A percentile compares a stretch with the other conserved stretches of the same genome.
Conservation (phyloP, 2,329 filamentous ascomycete species). For the Trichoderma atrobrunneum region DNA sequence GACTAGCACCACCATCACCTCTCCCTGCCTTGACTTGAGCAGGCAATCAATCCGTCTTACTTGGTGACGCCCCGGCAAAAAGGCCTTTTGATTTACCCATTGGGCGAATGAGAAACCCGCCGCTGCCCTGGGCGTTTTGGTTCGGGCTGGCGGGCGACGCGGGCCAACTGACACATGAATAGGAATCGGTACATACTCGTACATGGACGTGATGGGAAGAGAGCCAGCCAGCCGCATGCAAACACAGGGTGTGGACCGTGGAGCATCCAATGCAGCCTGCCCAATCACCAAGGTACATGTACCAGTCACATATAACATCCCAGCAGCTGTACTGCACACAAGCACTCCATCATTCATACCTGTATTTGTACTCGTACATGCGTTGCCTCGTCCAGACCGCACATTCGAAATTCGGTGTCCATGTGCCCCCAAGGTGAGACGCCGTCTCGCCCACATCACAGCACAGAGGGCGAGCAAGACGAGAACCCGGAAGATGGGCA, state of each 20-base stretch:
- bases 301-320: background rate
- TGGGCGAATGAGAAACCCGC: background rate
- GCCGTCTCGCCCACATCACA: background rate
- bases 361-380: background rate
- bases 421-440: constrained; percentile 12
- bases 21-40: background rate
- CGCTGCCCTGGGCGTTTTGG: background rate
- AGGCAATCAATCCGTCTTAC: background rate
- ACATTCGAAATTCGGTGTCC: constrained; percentile 9
- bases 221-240: background rate
- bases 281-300: background rate
- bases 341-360: too few relatives aligned
- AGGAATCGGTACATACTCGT: background rate
- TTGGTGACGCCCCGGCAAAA: background rate
- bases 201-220: background rate
- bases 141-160: background rate
- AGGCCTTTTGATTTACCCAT: background rate
- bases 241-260: background rate
- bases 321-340: background rate
- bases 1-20: background rate
- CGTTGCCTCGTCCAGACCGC: constrained; percentile 1
- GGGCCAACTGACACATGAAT: background rate
- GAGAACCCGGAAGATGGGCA: background rate
- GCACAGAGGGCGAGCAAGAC: background rate
- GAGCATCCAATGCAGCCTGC: background rate